phyloP scores from a whole-genome alignment of 768 basidiomycete species.

The Gloeophyllum trabeum region DNA sequence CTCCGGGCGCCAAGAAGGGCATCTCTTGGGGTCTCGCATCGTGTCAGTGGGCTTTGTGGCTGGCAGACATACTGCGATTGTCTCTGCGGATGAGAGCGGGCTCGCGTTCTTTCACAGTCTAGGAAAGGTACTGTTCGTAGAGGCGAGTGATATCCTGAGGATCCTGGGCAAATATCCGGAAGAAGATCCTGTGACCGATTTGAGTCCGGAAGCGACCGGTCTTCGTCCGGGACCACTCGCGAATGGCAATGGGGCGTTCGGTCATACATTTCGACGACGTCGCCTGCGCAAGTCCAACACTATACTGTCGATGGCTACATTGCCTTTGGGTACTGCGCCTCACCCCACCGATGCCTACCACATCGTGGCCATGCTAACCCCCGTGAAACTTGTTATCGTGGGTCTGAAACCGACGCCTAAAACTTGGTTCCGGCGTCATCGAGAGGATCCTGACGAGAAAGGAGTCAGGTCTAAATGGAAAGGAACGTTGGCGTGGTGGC shows the following conservation, averaged over 20 bases:
- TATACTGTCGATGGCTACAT: constrained; percentile 67
- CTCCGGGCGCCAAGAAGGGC: constrained; percentile 79
- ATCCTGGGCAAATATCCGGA: constrained; percentile 88
- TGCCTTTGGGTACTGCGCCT: constrained; percentile 66
- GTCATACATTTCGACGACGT: constrained; percentile 32
- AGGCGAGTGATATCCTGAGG: constrained; percentile 87
- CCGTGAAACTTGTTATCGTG: constrained; percentile 85
- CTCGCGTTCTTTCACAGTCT: constrained; percentile 92
- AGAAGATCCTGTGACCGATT: constrained; percentile 15
- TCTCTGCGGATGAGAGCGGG: constrained; percentile 84
- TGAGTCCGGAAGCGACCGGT: constrained; percentile 5
- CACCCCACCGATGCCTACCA: constrained; percentile 75
- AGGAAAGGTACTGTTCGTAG: constrained; percentile 89
- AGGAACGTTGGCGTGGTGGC: constrained; percentile 77
- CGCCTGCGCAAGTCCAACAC: constrained; percentile 41
- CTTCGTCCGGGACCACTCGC: constrained; percentile 7
- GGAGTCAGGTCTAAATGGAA: constrained; percentile 33
- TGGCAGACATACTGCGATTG: constrained; percentile 84
- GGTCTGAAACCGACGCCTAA: constrained; percentile 85
- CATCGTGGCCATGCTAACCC: constrained; percentile 78
- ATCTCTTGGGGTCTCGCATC: constrained; percentile 71
- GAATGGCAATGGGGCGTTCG: constrained; percentile 10
- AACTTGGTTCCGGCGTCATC: constrained; percentile 79
- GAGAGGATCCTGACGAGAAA: constrained; percentile 35
- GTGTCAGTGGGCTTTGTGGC: constrained; percentile 80